Evolutionary conservation across 2,329 filamentous ascomycete species (phyloP).

Genomic region (Ploettnerulaceae sp.): DNA sequence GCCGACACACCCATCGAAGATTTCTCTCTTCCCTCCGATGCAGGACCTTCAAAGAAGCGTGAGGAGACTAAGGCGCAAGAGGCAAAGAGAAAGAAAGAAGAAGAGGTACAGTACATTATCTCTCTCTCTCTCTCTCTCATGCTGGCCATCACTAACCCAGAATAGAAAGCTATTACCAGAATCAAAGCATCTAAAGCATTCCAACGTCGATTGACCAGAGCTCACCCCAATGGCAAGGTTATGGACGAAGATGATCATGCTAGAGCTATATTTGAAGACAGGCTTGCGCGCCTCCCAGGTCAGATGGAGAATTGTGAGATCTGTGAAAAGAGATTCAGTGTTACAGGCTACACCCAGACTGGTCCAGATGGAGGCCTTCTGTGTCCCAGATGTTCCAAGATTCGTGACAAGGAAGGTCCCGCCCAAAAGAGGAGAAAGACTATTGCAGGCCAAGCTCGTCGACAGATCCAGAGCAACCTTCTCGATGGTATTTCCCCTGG

Average conservation of each 20-base stretch:
- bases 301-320: slow-evolving; percentile 85
- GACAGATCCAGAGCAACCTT: slow-evolving; percentile 77
- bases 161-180: slow-evolving; percentile 51
- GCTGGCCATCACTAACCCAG: slow-evolving; percentile 6
- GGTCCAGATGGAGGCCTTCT: slow-evolving; percentile 82
- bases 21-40: slow-evolving; percentile 20
- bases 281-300: slow-evolving; percentile 44
- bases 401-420: slow-evolving; percentile 60
- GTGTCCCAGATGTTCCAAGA: slow-evolving; percentile 75
- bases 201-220: slow-evolving; percentile 44
- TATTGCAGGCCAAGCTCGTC: slow-evolving; percentile 50
- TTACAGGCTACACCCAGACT: slow-evolving; percentile 81
- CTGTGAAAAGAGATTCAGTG: slow-evolving; percentile 85
- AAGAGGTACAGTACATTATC: slow-evolving; percentile 36
- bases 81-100: slow-evolving; percentile 35
- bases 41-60: slow-evolving; percentile 30
- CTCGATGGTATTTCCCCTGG: slow-evolving; percentile 69
- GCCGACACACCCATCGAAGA: slow-evolving; percentile 21
- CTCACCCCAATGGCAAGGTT: slow-evolving; percentile 40
- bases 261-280: slow-evolving; percentile 44
- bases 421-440: slow-evolving; percentile 53
- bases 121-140: neutral
- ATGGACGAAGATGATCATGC: slow-evolving; percentile 47
- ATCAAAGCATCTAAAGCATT: slow-evolving; percentile 57
- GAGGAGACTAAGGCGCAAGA: slow-evolving; percentile 30